Evolutionary conservation across 2,329 filamentous ascomycete species (phyloP), one percentile per base, ranked within the genome.

Genomic region (Didymella glomerata): DNA sequence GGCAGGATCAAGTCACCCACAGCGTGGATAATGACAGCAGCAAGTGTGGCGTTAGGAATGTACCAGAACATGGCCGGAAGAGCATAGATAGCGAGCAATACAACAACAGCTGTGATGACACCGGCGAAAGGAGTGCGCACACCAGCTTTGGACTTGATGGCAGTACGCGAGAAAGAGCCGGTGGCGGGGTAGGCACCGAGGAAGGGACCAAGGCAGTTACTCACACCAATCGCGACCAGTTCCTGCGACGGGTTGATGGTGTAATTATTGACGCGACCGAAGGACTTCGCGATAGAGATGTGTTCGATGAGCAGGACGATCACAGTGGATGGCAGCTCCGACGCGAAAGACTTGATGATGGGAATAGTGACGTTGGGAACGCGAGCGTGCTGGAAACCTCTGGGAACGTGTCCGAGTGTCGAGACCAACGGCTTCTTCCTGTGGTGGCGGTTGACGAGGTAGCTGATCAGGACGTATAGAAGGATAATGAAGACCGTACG

Each of bases 271-370:
- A 97, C 86, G 59, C 94, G 87, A 10, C 95, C 95, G 68, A 99
- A 98, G 0, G 94, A 97, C 77, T 98, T 99, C 18, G 93, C 92
- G 63, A 98, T 97, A 47, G 94, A 93, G 69, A 98, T 97, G 75
- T 98, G 94, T 78, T 98, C 95, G 61, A 98, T 96, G 34, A 98
- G 84, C 57, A 98, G 84, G n/a, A 99, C 93, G 65, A 98, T 96
- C 51, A 97, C 88, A 0, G 90, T 89, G 8, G 91, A 90, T 0
- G 95, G 95, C 4, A 98, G 81, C 64, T 97, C 85, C 42, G 83
- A 82, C 1, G 85, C 83, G 71, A 96, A 92, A 0, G 86, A 79
- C 2, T 80, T 83, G 71, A 97, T 85, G 50, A 97, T 85, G 0
- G 82, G 77, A 0, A 77, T 77, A 65, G 90, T 87, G 60, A 98